phyloP scores from a whole-genome alignment of 2,329 filamentous ascomycete genomes.

The Ceratocystis destructans region DNA sequence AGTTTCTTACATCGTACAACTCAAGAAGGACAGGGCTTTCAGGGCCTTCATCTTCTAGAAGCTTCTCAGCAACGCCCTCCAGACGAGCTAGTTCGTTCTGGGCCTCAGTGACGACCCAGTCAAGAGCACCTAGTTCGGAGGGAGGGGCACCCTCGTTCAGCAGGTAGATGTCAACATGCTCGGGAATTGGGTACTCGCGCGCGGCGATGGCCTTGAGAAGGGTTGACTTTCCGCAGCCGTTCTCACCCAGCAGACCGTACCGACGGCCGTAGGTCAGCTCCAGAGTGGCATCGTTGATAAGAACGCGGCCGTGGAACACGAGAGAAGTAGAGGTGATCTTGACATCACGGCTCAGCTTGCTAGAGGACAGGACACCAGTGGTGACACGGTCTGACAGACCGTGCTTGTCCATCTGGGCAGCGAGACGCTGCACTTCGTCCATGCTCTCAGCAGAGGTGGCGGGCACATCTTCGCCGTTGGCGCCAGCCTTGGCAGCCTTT shows the following conservation, averaged over 20 bases:
- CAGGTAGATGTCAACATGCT: constrained; percentile 95
- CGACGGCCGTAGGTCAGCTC: constrained; percentile 86
- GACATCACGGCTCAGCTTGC: constrained; percentile 75
- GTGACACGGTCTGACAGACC: constrained; percentile 96
- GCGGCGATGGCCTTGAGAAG: constrained; percentile 85
- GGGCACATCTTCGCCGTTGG: constrained; percentile 58
- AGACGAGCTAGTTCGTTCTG: constrained; percentile 84
- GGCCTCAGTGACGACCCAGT: constrained; percentile 94
- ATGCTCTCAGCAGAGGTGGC: constrained; percentile 60
- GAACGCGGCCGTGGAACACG: constrained; percentile 94
- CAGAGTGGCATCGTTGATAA: constrained; percentile 85
- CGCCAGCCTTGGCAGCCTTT: constrained; percentile 51
- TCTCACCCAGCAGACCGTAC: constrained; percentile 93
- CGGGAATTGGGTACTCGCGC: constrained; percentile 89
- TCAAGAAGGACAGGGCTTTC: constrained; percentile 84
- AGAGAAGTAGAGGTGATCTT: constrained; percentile 90
- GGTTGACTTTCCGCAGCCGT: constrained; percentile 99
- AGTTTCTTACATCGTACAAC: constrained; percentile 69
- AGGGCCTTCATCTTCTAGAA: constrained; percentile 82
- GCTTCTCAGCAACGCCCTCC: constrained; percentile 75
- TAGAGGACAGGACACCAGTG: constrained; percentile 85
- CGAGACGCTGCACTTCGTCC: constrained; percentile 72
- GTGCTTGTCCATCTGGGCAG: constrained; percentile 87
- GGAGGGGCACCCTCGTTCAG: constrained; percentile 93
- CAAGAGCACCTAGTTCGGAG: constrained; percentile 75